Percentiles rank a stretch among this genome's conserved stretches.
phyloP scores from a whole-genome alignment of 2,329 filamentous ascomycete genomes.

The Zalaria sp. region DNA sequence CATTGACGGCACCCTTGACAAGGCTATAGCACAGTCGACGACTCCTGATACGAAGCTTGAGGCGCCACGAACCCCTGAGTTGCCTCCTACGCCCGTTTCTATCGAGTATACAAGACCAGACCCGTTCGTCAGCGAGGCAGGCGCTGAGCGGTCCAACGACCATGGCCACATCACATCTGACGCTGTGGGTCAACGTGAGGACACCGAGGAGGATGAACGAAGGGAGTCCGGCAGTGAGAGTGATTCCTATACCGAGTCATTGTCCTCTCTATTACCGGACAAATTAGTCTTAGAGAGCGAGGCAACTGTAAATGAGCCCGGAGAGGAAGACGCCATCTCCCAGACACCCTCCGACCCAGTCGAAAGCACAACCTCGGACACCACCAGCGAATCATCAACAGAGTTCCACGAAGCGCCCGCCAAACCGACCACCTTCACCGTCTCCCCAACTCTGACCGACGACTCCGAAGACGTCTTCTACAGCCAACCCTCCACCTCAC shows the following conservation, averaged over 20 bases:
- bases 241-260: no score
- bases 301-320: no score
- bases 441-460: slow-evolving; percentile 29
- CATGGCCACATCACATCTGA: not conserved
- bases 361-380: not conserved
- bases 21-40: not conserved
- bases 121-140: not conserved
- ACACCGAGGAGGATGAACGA: no score
- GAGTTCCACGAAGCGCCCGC: not conserved
- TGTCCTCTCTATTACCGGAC: no score
- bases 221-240: no score
- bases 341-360: no score
- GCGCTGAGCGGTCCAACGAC: not conserved
- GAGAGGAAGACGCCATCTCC: no score
- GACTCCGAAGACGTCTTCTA: slow-evolving; percentile 27
- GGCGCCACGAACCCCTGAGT: not conserved
- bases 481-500: slow-evolving; percentile 26
- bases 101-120: not conserved
- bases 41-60: not conserved
- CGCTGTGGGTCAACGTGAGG: no score
- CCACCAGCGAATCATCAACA: not conserved
- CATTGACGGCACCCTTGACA: not conserved
- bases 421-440: slow-evolving; percentile 9
- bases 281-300: no score
- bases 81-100: slow-evolving; percentile 3